Evolutionary conservation across 2,329 filamentous ascomycete species (phyloP).

Genomic region (Fusarium albidum): DNA sequence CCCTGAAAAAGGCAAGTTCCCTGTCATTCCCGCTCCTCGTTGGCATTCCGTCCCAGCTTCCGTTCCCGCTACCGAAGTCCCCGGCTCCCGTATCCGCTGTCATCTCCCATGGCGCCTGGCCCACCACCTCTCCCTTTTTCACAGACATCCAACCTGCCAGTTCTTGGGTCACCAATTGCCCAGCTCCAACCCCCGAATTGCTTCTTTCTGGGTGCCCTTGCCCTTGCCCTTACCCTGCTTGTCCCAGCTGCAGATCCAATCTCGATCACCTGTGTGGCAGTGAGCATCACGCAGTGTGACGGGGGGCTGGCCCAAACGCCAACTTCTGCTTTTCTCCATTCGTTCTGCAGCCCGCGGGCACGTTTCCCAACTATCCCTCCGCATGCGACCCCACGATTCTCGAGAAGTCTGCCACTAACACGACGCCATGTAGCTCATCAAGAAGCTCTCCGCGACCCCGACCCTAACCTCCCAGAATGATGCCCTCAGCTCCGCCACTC

Average conservation of each 20-base stretch:
- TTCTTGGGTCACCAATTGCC: constrained; percentile 11
- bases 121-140: constrained; percentile 25
- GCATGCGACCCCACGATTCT: constrained; percentile 26
- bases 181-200: constrained; percentile 10
- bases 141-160: constrained; percentile 10
- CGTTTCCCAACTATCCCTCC: constrained; percentile 29
- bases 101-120: constrained; percentile 32
- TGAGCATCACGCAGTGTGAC: constrained; percentile 23
- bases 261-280: constrained; percentile 17
- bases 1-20: constrained; percentile 86
- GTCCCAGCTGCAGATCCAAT: constrained; percentile 15
- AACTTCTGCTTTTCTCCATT: constrained; percentile 32
- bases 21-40: constrained; percentile 25
- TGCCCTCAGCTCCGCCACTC: constrained; percentile 53
- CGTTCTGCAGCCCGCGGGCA: constrained; percentile 25
- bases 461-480: constrained; percentile 81
- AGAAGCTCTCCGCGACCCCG: constrained; percentile 93
- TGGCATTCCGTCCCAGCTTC: constrained; percentile 17
- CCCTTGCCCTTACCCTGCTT: constrained; percentile 15
- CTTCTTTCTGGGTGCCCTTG: constrained; percentile 5
- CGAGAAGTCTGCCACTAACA: constrained; percentile 33
- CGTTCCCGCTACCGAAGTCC: constrained; percentile 31
- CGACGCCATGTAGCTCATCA: constrained; percentile 79
- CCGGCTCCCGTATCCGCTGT: constrained; percentile 32
- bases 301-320: constrained; percentile 29